phyloP scores from a whole-genome alignment of 2,329 filamentous ascomycete species.

The Diplodia corticola region DNA sequence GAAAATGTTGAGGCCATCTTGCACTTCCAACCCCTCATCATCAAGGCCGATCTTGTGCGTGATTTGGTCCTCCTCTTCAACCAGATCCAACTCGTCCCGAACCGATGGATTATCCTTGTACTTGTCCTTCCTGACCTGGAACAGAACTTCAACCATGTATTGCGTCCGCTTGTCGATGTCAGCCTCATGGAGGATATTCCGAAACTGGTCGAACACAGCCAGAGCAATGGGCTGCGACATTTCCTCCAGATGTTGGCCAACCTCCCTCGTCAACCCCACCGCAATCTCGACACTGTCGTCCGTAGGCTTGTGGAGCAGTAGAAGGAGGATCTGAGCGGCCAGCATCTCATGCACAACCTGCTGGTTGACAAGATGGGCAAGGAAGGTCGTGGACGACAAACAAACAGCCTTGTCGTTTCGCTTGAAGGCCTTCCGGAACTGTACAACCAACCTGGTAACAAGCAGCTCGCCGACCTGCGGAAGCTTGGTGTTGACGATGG shows the following conservation, averaged over 20 bases:
- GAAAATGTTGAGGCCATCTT: conserved; percentile 92
- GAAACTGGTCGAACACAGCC: conserved; percentile 92
- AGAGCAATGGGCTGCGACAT: conserved; percentile 88
- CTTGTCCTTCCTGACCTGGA: conserved; percentile 92
- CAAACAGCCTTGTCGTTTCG: conserved; percentile 97
- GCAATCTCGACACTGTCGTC: conserved; percentile 98
- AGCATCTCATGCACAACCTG: conserved; percentile 94
- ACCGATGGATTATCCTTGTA: conserved; percentile 94
- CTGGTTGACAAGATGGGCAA: conserved; percentile 93
- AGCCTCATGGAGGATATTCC: conserved; percentile 91
- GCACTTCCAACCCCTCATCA: conserved; percentile 70
- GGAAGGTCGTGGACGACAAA: conserved; percentile 86
- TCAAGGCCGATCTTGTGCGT: conserved; percentile 84
- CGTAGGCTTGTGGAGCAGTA: conserved; percentile 92
- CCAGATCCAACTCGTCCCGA: conserved; percentile 88
- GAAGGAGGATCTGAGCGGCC: conserved; percentile 84
- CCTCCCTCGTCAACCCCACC: conserved; percentile 87
- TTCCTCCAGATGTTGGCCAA: conserved; percentile 91
- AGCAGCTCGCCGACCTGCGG: conserved; percentile 92
- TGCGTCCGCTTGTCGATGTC: conserved; percentile 98
- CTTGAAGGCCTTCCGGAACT: conserved; percentile 94
- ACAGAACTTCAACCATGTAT: conserved; percentile 98
- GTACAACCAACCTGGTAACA: conserved; percentile 78
- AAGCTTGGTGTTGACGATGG: conserved; percentile 96
- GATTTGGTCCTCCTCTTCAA: conserved; percentile 98